These are phyloP conservation scores for Cyclotella cryptica DNA, from an alignment of 108 stramenopile genomes.

Conservation along the genomic window DNA sequence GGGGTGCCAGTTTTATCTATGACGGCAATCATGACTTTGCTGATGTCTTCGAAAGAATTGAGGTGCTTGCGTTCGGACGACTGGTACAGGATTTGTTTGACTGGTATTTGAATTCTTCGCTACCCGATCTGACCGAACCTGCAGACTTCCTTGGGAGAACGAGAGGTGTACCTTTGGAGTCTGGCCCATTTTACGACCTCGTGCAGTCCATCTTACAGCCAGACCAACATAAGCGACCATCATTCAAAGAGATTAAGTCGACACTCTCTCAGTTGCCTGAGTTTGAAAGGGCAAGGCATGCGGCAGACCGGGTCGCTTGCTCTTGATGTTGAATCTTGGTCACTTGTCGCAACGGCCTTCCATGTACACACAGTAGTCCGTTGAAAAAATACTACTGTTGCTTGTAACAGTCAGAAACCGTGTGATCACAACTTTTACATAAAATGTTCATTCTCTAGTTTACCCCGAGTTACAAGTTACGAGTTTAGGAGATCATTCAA, in stretches of 20 bases:
- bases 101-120: conserved; percentile 27
- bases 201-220: conserved; percentile 27
- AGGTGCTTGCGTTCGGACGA: conserved; percentile 41
- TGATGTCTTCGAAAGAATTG: conserved; percentile 34
- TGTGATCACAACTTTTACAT: not conserved
- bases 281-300: conserved; percentile 8
- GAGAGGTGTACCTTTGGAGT: conserved; percentile 6
- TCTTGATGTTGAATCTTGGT: no score
- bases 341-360: no score
- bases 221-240: conserved; percentile 18
- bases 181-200: conserved; percentile 23
- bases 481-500: conserved; percentile 80
- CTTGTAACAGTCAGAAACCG: not conserved
- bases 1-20: conserved; percentile 42
- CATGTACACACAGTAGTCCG: no score
- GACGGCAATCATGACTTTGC: conserved; percentile 11
- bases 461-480: conserved; percentile 29
- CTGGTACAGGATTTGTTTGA: conserved; percentile 47
- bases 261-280: conserved; percentile 12
- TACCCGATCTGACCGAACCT: conserved; percentile 31
- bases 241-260: conserved; percentile 24
- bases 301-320: not conserved
- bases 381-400: no score
- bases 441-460: conserved; percentile 1
- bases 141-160: conserved; percentile 1